Base-by-base conservation (phyloP, 441 rosid genomes). In the Gossypium laxum region DNA sequence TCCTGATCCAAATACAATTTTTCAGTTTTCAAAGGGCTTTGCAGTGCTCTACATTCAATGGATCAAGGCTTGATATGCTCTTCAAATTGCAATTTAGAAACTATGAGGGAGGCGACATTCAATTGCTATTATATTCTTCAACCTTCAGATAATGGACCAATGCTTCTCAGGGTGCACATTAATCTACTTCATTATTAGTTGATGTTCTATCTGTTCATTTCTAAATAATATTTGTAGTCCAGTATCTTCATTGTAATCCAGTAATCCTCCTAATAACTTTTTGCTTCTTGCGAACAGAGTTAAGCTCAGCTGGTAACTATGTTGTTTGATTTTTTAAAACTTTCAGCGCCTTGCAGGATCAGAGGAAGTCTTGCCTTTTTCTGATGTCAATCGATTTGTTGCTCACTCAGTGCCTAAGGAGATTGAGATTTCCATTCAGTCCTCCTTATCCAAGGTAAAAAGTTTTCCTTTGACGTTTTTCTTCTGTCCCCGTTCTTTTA, bases 31-130 rank as follows among this genome's bases (percentile, higher is more conserved):
- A 88, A 69, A 84, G 98, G 91, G 65, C 85, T 92, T 74, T 85
- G 96, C 84, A 74, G 75, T 72, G 79, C 86, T 77, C 77, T 92
- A 50, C 85, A 85, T 70, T 83, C 91, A 73, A 72, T 86, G 86
- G 98, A 92, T 78, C 90, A 90, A 79, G 96, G 93, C 47, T 73
- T 92, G 79, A 75, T 92, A 61, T 92, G 93, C 74, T 84, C 81
- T 77, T 89, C 98, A 63, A 76, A 80, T 56, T 83, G 89, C 79
- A 87, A 88, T 78, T 15, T 83, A 70, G 89, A 90, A 74, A 81
- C 93, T 45, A 85, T 78, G 93, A 76, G 30, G 75, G 78, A 76
- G 64, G 85, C 84, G 55, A 71, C 82, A 38, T 87, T 90, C 78
- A 80, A 73, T 56, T 92, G 93, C 78, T 90, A 83, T 74, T 92